Evolutionary conservation across 257 asterid species (phyloP), one percentile per base, ranked within the genome.

Genomic region (Solanum ahanhuiri): DNA sequence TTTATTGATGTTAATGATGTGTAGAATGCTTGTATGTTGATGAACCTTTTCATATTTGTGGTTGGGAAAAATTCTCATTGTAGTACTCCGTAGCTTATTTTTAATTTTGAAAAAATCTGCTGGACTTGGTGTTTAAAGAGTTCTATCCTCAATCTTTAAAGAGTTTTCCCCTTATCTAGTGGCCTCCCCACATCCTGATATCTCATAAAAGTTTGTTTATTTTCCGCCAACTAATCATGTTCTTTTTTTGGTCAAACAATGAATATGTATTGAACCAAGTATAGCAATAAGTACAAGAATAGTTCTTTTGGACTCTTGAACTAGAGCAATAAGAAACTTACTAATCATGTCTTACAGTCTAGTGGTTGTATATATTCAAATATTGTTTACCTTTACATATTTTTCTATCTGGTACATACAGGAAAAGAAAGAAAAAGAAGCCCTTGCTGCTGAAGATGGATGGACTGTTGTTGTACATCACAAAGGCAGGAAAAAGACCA

Each of bases 401-500:
- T 73, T 63, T 25, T 64, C 83, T 70, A 63, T 86, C 86, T 75
- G 72, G 41, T 35, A 30, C 76, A 12, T 86, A 82, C 96, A 97
- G 99, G 98, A 94, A 87, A 95, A 89, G 90, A 87, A 85, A 79
- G 97, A 92, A 90, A 92, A 90, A 88, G 97, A 94, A 91, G 95
- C 96, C 77, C 93, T 88, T 87, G 95, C 94, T 85, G 98, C 95
- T 48, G 98, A 94, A 86, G 98, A 93, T 88, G 99, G 99, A 85
- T 97, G 98, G 98, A 93, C 98, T 2, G 98, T 97, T 81, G 99
- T 95, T 60, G 94, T 92, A 85, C 98, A 97, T 79, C 98, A 97
- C 20, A 97, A 92, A 90, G 98, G 99, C 72, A 91, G 98, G 91
- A 97, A 97, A 87, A 97, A 94, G 94, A 95, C 96, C 2, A 91